These are phyloP conservation scores for Mytilinidion resinicola DNA, from an alignment of 495 filamentous ascomycete species.

Conservation along the genomic window DNA sequence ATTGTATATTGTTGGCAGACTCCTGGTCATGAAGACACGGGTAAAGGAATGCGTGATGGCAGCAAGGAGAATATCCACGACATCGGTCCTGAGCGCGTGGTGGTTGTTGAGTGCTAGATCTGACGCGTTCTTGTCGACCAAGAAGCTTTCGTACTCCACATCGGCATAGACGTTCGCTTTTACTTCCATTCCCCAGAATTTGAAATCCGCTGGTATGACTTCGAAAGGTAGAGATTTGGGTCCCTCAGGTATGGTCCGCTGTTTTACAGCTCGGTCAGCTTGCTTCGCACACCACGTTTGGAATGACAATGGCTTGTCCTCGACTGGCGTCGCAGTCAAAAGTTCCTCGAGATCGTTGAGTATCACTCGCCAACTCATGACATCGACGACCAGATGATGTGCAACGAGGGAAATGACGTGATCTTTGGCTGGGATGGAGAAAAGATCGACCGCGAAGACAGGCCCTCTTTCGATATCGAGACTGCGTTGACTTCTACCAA, in stretches of 20 bases:
- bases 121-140: slow-evolving; percentile 14
- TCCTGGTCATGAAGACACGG: slow-evolving; percentile 24
- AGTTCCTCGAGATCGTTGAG: slow-evolving; percentile 27
- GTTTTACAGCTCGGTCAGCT: slow-evolving; percentile 14
- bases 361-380: slow-evolving; percentile 27
- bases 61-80: slow-evolving; percentile 30
- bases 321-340: slow-evolving; percentile 19
- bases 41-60: slow-evolving; percentile 35
- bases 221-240: slow-evolving; percentile 14
- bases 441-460: slow-evolving; percentile 22
- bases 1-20: slow-evolving; percentile 26
- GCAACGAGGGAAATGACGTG: slow-evolving; percentile 20
- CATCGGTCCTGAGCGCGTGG: slow-evolving; percentile 26
- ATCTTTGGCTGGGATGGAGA: not conserved
- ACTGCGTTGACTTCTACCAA: slow-evolving; percentile 20
- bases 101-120: slow-evolving; percentile 13
- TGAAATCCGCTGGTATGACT: slow-evolving; percentile 9
- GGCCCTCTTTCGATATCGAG: slow-evolving; percentile 23
- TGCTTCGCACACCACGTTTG: slow-evolving; percentile 23
- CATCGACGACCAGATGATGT: slow-evolving; percentile 29
- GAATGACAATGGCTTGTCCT: slow-evolving; percentile 22
- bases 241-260: not conserved
- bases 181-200: slow-evolving; percentile 27
- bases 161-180: slow-evolving; percentile 20
- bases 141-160: slow-evolving; percentile 18